Evolutionary conservation across 75 land plant genomes (phyloP), one percentile per base, ranked within the genome.

Genomic region (Adiantum capillusveneris): DNA sequence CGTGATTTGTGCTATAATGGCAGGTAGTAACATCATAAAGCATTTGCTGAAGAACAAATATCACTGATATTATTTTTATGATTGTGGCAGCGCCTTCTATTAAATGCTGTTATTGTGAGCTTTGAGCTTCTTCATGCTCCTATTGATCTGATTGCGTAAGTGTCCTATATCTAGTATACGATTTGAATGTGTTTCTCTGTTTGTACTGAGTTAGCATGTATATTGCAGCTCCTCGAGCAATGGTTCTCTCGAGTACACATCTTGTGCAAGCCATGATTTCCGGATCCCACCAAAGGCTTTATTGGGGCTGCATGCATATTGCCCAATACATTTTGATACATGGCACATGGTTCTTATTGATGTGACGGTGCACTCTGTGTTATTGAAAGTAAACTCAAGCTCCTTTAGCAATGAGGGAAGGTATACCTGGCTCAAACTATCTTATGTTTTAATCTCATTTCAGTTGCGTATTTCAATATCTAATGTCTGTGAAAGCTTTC

Each of bases 311-410:
- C 94, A 88, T 65, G 61, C 84, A 29, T 88, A 88, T 59, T 88
- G 90, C 46, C 94, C 94, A 16, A 65, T 88, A 9, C 77, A 85
- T 71, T 88, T 88, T 73, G 94, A 88, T 78, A 59, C 77, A 39
- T 85, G 75, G 39, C 94, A 88, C 71, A 69, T 80, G 62, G 89
- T 75, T 11, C 79, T 85, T 53, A 77, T 88, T 51, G 94, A 88
- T 71, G 36, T 78, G 48, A 81, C 71, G 21, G 56, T 88, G 48
- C 89, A 88, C 31, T 57, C 59, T 25, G 71, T 73, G 44, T 64
- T 77, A 48, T 63, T 82, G 41, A 85, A 74, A 59, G 63, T 69
- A 63, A 72, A 59, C 56, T 42, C 63, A 22, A 25, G 24, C 28
- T 24, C 28, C 25, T 25, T 25, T 25, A 24, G 9, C 9, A 9